phyloP scores from a whole-genome alignment of 169 alveolate genomes.

The Cryptosporidium sp. region DNA sequence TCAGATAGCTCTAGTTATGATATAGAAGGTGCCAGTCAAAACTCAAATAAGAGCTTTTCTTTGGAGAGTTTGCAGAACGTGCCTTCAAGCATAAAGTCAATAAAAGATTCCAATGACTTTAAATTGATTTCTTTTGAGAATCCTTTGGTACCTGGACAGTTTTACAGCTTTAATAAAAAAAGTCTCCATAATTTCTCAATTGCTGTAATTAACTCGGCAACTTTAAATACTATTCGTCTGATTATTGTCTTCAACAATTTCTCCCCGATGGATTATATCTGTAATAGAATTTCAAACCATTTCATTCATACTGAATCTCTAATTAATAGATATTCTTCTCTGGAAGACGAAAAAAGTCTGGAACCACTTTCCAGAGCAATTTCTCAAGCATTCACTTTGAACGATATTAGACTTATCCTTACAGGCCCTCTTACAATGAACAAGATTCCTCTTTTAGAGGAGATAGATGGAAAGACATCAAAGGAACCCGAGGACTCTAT shows the following conservation, averaged over 20 bases:
- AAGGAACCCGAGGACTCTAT: not conserved
- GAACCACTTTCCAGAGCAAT: not conserved
- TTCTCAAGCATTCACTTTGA: constrained; percentile 29
- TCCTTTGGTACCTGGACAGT: constrained; percentile 21
- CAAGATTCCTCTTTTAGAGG: constrained; percentile 51
- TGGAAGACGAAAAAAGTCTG: not conserved
- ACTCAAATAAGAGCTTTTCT: not conserved
- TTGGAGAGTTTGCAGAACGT: constrained; percentile 57
- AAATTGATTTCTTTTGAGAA: constrained; percentile 28
- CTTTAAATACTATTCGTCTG: constrained; percentile 38
- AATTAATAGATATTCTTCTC: not conserved
- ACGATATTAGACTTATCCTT: constrained; percentile 57
- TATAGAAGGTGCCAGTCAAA: not conserved
- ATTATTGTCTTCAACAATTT: constrained; percentile 32
- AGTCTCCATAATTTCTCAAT: constrained; percentile 1
- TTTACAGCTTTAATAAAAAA: constrained; percentile 3
- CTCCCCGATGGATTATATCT: constrained; percentile 43
- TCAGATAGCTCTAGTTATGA: not conserved
- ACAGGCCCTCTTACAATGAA: constrained; percentile 62
- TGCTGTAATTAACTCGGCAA: constrained; percentile 15
- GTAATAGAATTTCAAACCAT: constrained; percentile 13
- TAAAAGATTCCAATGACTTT: constrained; percentile 20
- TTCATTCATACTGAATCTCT: not conserved
- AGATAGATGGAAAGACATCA: not conserved
- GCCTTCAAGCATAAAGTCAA: constrained; percentile 37